Conservation (phyloP, 257 asterid species). For the Jacaranda mimosifolia region DNA sequence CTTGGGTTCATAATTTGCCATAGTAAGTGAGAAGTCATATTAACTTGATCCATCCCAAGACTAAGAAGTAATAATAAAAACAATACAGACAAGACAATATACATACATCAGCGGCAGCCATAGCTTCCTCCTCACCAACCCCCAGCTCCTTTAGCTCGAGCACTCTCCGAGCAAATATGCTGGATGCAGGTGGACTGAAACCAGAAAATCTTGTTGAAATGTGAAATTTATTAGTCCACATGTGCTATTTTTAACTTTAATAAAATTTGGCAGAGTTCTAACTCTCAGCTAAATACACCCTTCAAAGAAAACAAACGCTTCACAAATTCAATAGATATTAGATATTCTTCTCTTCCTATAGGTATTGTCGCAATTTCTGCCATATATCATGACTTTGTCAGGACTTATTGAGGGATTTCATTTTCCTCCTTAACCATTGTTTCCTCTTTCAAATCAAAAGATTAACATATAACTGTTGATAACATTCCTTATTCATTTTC, state of each 20-base stretch:
- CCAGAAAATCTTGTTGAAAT: conserved; percentile 61
- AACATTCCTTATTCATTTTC: background rate
- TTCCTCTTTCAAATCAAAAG: background rate
- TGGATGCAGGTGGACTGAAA: conserved; percentile 85
- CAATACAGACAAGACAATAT: conserved; percentile 10
- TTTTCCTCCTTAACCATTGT: background rate
- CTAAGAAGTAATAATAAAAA: background rate
- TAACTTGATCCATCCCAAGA: background rate
- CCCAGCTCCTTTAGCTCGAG: conserved; percentile 89
- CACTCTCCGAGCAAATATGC: conserved; percentile 81
- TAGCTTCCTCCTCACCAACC: conserved; percentile 64
- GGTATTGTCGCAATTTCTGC: background rate
- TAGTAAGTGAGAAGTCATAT: background rate
- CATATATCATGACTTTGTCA: background rate
- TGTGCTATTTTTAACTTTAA: background rate
- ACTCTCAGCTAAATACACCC: conserved; percentile 12
- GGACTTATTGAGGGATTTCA: background rate
- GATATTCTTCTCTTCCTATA: background rate
- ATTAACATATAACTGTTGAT: background rate
- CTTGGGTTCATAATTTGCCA: conserved; percentile 3
- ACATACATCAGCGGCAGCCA: conserved; percentile 80
- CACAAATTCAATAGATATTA: conserved; percentile 20
- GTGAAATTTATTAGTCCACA: background rate
- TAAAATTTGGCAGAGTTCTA: background rate
- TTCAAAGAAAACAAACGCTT: background rate